These are phyloP conservation scores for Cymbopogon citratus DNA, from an alignment of 176 grass and related monocot species.

Conservation along the genomic window DNA sequence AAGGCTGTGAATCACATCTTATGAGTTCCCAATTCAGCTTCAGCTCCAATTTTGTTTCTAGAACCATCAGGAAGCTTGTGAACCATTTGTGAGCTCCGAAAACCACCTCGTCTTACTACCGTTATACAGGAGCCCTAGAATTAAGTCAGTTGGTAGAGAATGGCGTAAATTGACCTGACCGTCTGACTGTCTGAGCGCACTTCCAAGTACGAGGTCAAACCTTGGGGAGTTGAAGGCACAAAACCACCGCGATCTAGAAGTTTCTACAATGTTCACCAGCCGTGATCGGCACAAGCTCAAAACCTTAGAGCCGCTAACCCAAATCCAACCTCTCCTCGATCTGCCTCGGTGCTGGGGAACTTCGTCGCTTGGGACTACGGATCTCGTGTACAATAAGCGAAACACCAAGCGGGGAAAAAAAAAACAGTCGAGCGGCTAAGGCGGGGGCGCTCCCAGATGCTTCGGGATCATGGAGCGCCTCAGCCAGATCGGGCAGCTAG, in stretches of 20 bases:
- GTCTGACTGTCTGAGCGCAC: not conserved
- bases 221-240: not conserved
- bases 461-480: slow-evolving; percentile 7
- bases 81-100: not conserved
- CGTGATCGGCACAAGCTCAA: not conserved
- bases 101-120: not conserved
- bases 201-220: not conserved
- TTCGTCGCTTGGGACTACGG: not conserved
- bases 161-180: slow-evolving; percentile 14
- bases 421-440: not conserved
- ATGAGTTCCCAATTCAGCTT: not conserved
- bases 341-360: not conserved
- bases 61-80: not conserved
- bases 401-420: not conserved
- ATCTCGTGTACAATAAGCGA: slow-evolving; percentile 10
- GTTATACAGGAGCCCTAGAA: not conserved
- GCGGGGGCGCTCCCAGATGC: not conserved
- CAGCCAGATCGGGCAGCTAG: not conserved
- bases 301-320: not conserved
- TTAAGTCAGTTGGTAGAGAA: not conserved
- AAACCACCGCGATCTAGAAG: slow-evolving; percentile 11
- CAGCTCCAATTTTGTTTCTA: not conserved
- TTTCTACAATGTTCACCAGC: not conserved
- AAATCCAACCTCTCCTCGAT: not conserved
- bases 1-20: not conserved